These are phyloP conservation scores for Saccharomycopsis crataegensis DNA, from an alignment of 1,139 yeast genomes.

Conservation along the genomic window DNA sequence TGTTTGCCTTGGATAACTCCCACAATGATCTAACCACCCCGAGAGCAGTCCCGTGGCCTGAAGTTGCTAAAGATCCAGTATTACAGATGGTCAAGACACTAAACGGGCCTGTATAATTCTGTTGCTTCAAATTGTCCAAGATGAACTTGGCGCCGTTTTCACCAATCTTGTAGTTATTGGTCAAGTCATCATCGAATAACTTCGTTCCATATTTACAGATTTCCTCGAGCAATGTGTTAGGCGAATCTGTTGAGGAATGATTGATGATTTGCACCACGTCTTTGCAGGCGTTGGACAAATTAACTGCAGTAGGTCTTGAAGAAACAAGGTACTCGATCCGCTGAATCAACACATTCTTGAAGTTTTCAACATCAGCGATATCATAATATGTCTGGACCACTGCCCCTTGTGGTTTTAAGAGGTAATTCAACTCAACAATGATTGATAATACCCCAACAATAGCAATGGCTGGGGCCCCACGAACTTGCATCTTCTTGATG, in stretches of 20 bases:
- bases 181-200: constrained; percentile 68
- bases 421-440: constrained; percentile 53
- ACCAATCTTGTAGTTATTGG: constrained; percentile 73
- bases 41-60: constrained; percentile 95
- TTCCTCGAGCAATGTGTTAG: constrained; percentile 29
- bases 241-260: background rate
- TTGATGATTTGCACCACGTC: constrained; percentile 39
- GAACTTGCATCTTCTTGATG: constrained; percentile 83
- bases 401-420: constrained; percentile 15
- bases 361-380: constrained; percentile 24
- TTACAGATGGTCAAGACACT: constrained; percentile 82
- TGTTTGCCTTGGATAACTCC: constrained; percentile 31
- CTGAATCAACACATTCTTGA: constrained; percentile 31
- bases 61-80: constrained; percentile 89
- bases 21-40: constrained; percentile 79
- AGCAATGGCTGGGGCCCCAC: constrained; percentile 99
- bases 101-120: constrained; percentile 55
- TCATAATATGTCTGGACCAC: constrained; percentile 29
- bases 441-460: constrained; percentile 85
- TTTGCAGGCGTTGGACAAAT: constrained; percentile 69
- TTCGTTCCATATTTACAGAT: constrained; percentile 47
- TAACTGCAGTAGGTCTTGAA: constrained; percentile 95
- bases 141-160: constrained; percentile 73
- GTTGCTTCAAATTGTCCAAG: constrained; percentile 35
- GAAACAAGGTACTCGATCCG: constrained; percentile 60